phyloP scores from a whole-genome alignment of 345 rosid species.

The Laguncularia racemosa region DNA sequence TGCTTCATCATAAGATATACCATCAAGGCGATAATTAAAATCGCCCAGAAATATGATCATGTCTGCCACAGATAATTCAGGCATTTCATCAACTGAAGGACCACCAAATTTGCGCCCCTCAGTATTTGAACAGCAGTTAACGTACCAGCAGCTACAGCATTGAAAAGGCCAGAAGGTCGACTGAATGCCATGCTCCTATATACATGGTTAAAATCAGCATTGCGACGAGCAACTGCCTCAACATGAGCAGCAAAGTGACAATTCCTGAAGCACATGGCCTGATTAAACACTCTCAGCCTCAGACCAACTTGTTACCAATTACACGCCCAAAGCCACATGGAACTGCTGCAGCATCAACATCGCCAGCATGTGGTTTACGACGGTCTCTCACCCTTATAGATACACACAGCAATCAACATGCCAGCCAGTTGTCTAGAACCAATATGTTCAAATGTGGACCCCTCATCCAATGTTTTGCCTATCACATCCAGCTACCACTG shows the following conservation, averaged over 20 bases:
- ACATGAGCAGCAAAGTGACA: no score
- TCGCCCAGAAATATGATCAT: conserved; percentile 97
- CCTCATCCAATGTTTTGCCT: no score
- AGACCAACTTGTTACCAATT: conserved; percentile 97
- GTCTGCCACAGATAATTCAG: conserved; percentile 83
- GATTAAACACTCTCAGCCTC: no score
- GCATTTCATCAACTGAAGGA: conserved; percentile 48
- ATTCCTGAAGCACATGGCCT: no score
- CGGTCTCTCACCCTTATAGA: conserved; percentile 72
- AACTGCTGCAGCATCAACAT: conserved; percentile 96
- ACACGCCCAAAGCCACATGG: conserved; percentile 99
- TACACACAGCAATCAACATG: conserved; percentile 72
- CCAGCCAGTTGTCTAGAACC: conserved; percentile 96
- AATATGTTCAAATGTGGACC: conserved; percentile 75
- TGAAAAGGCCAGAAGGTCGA: conserved; percentile 29
- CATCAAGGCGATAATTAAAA: conserved; percentile 91
- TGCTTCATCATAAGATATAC: conserved; percentile 96
- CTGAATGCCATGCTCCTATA: conserved; percentile 56
- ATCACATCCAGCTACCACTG: no score
- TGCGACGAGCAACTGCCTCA: no score
- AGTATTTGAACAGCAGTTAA: conserved; percentile 46
- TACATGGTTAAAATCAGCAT: no score
- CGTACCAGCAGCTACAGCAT: conserved; percentile 57
- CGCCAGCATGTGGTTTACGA: conserved; percentile 77
- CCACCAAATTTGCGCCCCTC: conserved; percentile 36